Evolutionary conservation across 2,329 filamentous ascomycete species (phyloP), one percentile per base, ranked within the genome.

Genomic region (Fusarium torulosum): DNA sequence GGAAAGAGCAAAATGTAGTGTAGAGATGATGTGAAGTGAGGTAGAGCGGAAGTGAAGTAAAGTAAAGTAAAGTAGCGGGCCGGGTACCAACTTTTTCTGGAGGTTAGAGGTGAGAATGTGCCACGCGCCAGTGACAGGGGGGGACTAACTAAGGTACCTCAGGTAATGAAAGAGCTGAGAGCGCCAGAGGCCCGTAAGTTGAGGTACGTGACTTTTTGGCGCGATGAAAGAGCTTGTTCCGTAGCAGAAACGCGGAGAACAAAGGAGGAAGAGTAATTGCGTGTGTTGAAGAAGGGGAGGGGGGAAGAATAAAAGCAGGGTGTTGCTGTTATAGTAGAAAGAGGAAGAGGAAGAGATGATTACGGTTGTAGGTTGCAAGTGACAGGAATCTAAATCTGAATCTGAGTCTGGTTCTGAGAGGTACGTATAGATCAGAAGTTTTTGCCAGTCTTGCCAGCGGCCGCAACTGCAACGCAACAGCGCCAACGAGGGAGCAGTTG

Each of bases 341-440:
- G 27, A 29, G 27, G 27, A 29, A 29, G 27, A 45, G 23, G 23
- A 42, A 50, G 46, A 38, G 38, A 65, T 44, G 58, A 68, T 69
- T 66, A 66, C 53, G 41, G 60, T 59, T 45, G 51, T 41, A 60
- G 53, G 60, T 60, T 70, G 60, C 41, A 69, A 68, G 66, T 67
- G 61, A 69, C 45, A 53, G 56, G 53, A 68, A 53, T 54, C 52
- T 51, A 51, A 63, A 66, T 64, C 56, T 56, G 61, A 65, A 64
- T 66, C 35, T 56, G 58, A 53, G 62, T 68, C 43, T 38, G 25
- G 57, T 10, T 29, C 20, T 53, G 29, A 25, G 47, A 67, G 66
- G 71, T 73, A 73, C 69, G 69, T 73, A 73, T 73, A 73, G 71
- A 64, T 69, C 63, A 73, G 71, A 73, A 72, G 69, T 68, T 73